These are phyloP conservation scores for Fusarium begoniae DNA, from an alignment of 2,329 filamentous ascomycete species.

Conservation along the genomic window DNA sequence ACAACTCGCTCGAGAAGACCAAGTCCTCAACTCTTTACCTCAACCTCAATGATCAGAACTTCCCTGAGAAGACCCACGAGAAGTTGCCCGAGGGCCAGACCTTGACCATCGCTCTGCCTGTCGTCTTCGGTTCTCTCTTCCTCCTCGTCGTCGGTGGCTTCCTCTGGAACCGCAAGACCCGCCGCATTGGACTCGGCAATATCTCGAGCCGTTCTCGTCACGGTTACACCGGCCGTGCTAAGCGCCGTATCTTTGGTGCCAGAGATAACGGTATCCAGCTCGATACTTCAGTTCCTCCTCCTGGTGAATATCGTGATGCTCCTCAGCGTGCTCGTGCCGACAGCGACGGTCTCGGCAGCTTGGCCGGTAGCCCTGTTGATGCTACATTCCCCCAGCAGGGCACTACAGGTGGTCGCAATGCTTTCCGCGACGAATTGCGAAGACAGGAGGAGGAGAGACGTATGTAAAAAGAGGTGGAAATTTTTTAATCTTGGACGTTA, in stretches of 20 bases:
- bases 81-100: constrained; percentile 50
- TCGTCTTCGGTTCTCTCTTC: constrained; percentile 57
- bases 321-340: constrained; percentile 48
- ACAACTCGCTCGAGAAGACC: constrained; percentile 46
- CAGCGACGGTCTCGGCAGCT: constrained; percentile 60
- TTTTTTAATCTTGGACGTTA: neutral
- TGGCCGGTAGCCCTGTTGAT: constrained; percentile 58
- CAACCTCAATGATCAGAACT: constrained; percentile 45
- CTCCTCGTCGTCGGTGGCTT: constrained; percentile 63
- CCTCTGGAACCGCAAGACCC: constrained; percentile 64
- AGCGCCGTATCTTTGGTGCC: constrained; percentile 48
- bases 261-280: constrained; percentile 57
- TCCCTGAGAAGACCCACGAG: constrained; percentile 49
- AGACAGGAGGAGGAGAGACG: constrained; percentile 56
- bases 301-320: constrained; percentile 49
- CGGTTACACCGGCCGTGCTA: constrained; percentile 56
- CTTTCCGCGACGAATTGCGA: constrained; percentile 60
- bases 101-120: constrained; percentile 63
- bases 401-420: constrained; percentile 50
- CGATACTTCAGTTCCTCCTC: constrained; percentile 47
- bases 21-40: constrained; percentile 56
- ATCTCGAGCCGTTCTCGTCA: constrained; percentile 58
- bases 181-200: constrained; percentile 60
- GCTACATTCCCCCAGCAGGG: constrained; percentile 52
- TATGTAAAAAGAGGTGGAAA: constrained; percentile 20